Evolutionary conservation across 2,329 filamentous ascomycete genomes (phyloP), one percentile per base, ranked within the genome.

Genomic region (Chaetomium strumarium): DNA sequence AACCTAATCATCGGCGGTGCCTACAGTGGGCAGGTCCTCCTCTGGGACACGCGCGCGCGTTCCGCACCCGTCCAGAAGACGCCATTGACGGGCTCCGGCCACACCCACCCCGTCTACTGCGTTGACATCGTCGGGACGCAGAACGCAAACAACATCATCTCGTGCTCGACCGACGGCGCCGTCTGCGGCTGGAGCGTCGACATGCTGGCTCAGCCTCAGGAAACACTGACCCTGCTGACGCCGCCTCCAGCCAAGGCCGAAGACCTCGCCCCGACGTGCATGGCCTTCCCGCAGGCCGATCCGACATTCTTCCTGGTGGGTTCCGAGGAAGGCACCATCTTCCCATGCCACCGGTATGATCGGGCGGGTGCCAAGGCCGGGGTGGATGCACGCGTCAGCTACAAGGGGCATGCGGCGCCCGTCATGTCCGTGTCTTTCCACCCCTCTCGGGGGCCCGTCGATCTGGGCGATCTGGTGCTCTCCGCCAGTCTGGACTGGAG

Each of bases 61-160:
- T 88, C 90, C 16, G 84, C 86, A 16, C 92, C 95, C 0, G 90
- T 97, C 6, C 91, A 96, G 64, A 96, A 96, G 72, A 99, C 93
- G 1, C 93, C 93, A 1, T 77, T 99, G 37, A 97, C 92, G 6
- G 92, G 93, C 46, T 91, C 89, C 13, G 91, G 93, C 13, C 93
- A 99, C 68, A 95, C 93, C 8, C 93, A 99, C 66, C 93, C 93
- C 0, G 88, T 99, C 58, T 99, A 99, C 74, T 90, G 87, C 37
- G 83, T 99, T 52, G 88, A 93, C 57, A 95, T 99, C 51, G 90
- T 99, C 46, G 93, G 93, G 58, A 99, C 95, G 0, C 93, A 97
- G 66, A 99, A 99, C 68, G 93, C 93, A 54, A 96, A 96, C 74
- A 99, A 97, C 69, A 96, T 99, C 67, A 88, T 99, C 62, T 96